Evolutionary conservation across 2,329 filamentous ascomycete species (phyloP).

Genomic region (Aspergillus sp.): DNA sequence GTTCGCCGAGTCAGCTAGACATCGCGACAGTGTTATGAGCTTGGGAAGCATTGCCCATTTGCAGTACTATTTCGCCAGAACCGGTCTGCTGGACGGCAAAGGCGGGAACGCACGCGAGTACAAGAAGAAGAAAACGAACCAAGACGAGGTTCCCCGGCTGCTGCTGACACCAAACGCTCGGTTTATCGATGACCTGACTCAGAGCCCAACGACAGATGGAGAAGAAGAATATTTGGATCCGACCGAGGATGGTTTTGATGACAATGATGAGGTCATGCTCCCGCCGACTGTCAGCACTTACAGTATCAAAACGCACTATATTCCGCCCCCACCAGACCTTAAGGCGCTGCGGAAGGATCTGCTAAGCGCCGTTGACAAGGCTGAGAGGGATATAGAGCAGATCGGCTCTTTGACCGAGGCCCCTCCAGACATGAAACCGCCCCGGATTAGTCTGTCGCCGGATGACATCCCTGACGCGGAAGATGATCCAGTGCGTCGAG

Average conservation of each 20-base stretch:
- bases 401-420: slow-evolving; percentile 25
- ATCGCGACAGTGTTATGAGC: slow-evolving; percentile 91
- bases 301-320: slow-evolving; percentile 73
- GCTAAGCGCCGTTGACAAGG: slow-evolving; percentile 63
- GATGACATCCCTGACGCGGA: slow-evolving; percentile 36
- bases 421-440: slow-evolving; percentile 21
- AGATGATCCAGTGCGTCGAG: slow-evolving; percentile 29
- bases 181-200: slow-evolving; percentile 41
- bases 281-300: slow-evolving; percentile 98
- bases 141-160: slow-evolving; percentile 36
- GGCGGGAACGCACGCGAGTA: slow-evolving; percentile 77
- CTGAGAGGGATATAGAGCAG: slow-evolving; percentile 60
- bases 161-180: slow-evolving; percentile 35
- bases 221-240: slow-evolving; percentile 30
- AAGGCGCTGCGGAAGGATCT: slow-evolving; percentile 69
- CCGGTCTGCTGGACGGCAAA: slow-evolving; percentile 88
- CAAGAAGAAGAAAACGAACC: slow-evolving; percentile 44
- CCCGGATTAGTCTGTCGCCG: slow-evolving; percentile 26
- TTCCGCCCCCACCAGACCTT: slow-evolving; percentile 80
- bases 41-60: slow-evolving; percentile 94
- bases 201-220: slow-evolving; percentile 43
- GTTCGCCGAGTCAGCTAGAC: slow-evolving; percentile 87
- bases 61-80: slow-evolving; percentile 97
- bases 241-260: slow-evolving; percentile 47
- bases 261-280: slow-evolving; percentile 70